A percentile compares a stretch with the other conserved stretches of the same genome.
phyloP scores from a whole-genome alignment of 164 flowering plant species.

The Pachysandra terminalis region DNA sequence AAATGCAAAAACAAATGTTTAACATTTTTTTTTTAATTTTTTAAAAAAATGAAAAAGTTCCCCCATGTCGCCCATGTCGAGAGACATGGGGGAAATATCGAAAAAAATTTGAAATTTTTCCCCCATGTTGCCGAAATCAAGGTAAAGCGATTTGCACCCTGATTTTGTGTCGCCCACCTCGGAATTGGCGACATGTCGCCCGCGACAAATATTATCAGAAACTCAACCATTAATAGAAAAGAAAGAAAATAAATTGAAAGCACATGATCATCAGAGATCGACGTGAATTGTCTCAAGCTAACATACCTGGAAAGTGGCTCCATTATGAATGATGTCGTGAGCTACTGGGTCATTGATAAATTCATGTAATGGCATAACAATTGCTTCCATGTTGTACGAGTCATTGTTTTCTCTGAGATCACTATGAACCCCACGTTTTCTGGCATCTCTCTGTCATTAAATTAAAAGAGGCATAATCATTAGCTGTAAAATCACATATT shows the following conservation, averaged over 20 bases:
- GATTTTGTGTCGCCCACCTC: too few relatives aligned
- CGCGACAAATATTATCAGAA: not conserved
- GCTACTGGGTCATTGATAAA: slow-evolving; percentile 73
- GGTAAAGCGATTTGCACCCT: too few relatives aligned
- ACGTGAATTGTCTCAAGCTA: not conserved
- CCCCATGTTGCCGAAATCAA: too few relatives aligned
- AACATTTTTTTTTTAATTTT: too few relatives aligned
- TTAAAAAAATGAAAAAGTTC: too few relatives aligned
- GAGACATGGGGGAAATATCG: too few relatives aligned
- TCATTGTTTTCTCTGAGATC: slow-evolving; percentile 24
- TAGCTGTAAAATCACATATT: not conserved
- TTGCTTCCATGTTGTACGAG: slow-evolving; percentile 62
- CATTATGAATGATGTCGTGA: slow-evolving; percentile 84
- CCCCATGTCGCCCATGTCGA: too few relatives aligned
- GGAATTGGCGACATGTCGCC: too few relatives aligned
- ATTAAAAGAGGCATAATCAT: not conserved
- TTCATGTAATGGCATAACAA: slow-evolving; percentile 75
- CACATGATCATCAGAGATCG: not conserved
- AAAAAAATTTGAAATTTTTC: too few relatives aligned
- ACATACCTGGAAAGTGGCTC: slow-evolving; percentile 95
- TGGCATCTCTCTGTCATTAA: slow-evolving; percentile 68
- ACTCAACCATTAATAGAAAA: not conserved
- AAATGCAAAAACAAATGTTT: too few relatives aligned
- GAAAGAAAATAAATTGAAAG: not conserved
- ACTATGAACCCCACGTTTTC: slow-evolving; percentile 28